Percentiles rank a stretch among this genome's conserved stretches.
phyloP scores from a whole-genome alignment of 2,329 filamentous ascomycete genomes.

The Fusarium pininemorale region DNA sequence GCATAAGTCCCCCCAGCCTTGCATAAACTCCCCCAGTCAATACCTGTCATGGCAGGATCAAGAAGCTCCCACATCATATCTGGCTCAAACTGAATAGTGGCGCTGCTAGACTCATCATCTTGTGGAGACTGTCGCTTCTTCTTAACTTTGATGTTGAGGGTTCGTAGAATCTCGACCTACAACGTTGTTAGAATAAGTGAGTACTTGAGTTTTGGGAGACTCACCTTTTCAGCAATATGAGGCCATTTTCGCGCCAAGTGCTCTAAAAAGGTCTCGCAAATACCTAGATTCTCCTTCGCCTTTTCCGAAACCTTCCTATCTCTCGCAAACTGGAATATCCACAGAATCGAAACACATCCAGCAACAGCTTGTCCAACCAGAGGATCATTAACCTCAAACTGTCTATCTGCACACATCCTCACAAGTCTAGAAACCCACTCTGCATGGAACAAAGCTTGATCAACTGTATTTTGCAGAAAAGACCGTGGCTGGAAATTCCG shows the following conservation, averaged over 20 bases:
- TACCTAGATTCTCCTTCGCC: slow-evolving; percentile 27
- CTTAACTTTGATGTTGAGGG: slow-evolving; percentile 19
- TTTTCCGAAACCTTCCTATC: slow-evolving; percentile 31
- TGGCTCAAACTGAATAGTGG: slow-evolving; percentile 31
- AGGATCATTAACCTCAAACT: slow-evolving; percentile 34
- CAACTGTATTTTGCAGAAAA: slow-evolving; percentile 37
- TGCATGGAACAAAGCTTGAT: slow-evolving; percentile 36
- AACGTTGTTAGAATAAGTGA: fast-evolving
- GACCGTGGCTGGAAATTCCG: slow-evolving; percentile 32
- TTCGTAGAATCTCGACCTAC: slow-evolving; percentile 26
- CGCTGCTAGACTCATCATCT: background rate
- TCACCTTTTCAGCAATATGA: slow-evolving; percentile 36
- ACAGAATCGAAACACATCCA: slow-evolving; percentile 32
- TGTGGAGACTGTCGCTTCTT: background rate
- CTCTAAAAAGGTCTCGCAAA: slow-evolving; percentile 15
- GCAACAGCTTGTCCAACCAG: slow-evolving; percentile 34
- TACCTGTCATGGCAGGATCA: slow-evolving; percentile 12
- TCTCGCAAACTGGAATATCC: slow-evolving; percentile 40
- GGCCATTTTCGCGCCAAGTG: slow-evolving; percentile 27
- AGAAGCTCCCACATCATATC: slow-evolving; percentile 39
- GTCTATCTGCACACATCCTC: slow-evolving; percentile 33
- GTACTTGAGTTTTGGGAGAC: fast-evolving
- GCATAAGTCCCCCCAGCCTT: background rate
- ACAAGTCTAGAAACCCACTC: slow-evolving; percentile 38
- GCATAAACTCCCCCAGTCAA: background rate